Conservation (phyloP, 1,284 basidiomycete species). For the Cutaneotrichosporon cyanovorans region DNA sequence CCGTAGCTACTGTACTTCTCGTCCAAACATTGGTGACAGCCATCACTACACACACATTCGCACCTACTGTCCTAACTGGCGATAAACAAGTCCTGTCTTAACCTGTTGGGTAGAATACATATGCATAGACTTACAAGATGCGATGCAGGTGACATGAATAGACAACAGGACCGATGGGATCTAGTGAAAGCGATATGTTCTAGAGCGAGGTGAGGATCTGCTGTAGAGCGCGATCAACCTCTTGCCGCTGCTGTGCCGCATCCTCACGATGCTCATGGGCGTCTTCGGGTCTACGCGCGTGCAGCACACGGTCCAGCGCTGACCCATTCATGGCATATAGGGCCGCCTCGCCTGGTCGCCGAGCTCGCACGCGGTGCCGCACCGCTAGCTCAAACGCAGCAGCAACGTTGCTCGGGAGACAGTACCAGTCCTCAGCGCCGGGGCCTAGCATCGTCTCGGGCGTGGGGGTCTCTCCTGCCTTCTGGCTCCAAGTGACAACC, state of each 20-base stretch:
- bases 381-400: conserved; percentile 28
- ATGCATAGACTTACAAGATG: not conserved
- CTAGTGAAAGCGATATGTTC: no score
- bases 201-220: conserved; percentile 14
- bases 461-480: conserved; percentile 34
- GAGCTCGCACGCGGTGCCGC: conserved; percentile 26
- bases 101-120: not conserved
- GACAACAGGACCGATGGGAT: not conserved
- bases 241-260: conserved; percentile 4
- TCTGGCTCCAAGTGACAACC: conserved; percentile 29
- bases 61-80: no score
- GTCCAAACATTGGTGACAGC: no score
- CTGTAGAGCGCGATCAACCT: conserved; percentile 22
- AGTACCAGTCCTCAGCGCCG: conserved; percentile 27
- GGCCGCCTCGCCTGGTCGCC: conserved; percentile 23
- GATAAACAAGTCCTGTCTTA: no score
- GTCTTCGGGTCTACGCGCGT: conserved; percentile 2
- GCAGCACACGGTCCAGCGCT: conserved; percentile 18
- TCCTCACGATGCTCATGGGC: conserved; percentile 2
- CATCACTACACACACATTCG: no score
- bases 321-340: conserved; percentile 30
- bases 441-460: conserved; percentile 3
- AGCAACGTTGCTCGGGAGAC: conserved; percentile 25
- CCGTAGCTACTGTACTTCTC: no score
- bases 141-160: no score